phyloP scores from a whole-genome alignment of 495 filamentous ascomycete genomes.

The Tuber microsphaerosporum region DNA sequence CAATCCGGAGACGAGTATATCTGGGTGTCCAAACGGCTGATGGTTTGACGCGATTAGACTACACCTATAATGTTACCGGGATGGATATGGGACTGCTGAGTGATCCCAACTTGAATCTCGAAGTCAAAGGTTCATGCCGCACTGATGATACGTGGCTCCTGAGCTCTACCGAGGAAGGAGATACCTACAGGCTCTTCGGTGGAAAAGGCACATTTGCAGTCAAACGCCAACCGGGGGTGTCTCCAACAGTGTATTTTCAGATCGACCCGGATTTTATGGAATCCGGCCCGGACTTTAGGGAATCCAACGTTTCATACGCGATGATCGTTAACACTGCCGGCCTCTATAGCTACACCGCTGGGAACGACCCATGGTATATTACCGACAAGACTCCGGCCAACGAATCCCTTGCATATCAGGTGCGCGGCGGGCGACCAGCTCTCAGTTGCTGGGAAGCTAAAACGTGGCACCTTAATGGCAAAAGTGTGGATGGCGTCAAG shows the following conservation, averaged over 20 bases:
- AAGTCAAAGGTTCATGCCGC: not conserved
- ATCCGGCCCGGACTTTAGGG: too few relatives aligned
- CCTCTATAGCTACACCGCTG: not conserved
- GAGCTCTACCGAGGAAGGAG: not conserved
- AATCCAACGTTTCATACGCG: not conserved
- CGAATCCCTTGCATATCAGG: not conserved
- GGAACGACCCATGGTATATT: not conserved
- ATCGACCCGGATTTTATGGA: too few relatives aligned
- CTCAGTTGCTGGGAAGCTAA: not conserved
- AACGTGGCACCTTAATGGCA: not conserved
- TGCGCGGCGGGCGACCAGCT: not conserved
- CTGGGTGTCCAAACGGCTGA: not conserved
- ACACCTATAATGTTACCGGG: not conserved
- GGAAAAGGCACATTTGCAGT: accelerated
- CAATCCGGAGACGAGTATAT: not conserved
- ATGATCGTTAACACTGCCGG: not conserved
- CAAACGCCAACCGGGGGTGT: not conserved
- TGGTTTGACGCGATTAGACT: not conserved
- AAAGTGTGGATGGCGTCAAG: accelerated
- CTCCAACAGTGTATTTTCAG: not conserved
- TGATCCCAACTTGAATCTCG: not conserved
- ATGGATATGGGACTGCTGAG: not conserved
- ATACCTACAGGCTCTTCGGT: not conserved
- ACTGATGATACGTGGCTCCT: not conserved
- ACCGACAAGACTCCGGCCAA: not conserved